A percentile compares a stretch with the other conserved stretches of the same genome.
Conservation (phyloP, 2,329 filamentous ascomycete genomes). For the Zalaria obscura region DNA sequence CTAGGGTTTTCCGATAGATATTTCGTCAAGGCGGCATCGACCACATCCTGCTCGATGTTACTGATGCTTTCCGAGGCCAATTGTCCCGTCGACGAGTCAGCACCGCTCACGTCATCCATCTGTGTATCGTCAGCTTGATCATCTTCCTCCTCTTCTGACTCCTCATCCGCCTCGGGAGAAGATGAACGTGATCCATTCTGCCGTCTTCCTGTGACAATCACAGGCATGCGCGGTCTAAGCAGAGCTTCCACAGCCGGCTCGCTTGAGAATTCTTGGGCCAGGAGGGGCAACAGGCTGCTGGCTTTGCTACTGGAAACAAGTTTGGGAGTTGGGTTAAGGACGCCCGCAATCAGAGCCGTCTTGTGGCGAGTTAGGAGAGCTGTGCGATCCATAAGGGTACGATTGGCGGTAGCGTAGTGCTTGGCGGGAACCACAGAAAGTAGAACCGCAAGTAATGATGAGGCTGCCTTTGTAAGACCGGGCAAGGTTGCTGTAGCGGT, state of each 20-base stretch:
- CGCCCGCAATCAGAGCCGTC: conserved; percentile 64
- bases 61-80: not conserved
- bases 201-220: conserved; percentile 16
- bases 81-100: not conserved
- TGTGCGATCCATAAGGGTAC: conserved; percentile 66
- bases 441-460: conserved; percentile 36
- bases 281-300: conserved; percentile 66
- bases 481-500: conserved; percentile 19
- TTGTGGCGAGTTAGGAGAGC: conserved; percentile 58
- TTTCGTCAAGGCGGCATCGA: not conserved
- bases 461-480: conserved; percentile 42
- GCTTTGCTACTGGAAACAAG: conserved; percentile 34
- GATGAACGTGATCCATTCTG: not conserved
- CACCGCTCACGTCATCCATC: conserved; percentile 1
- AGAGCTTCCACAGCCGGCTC: conserved; percentile 59
- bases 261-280: conserved; percentile 50
- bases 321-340: conserved; percentile 59
- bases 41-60: conserved; percentile 2
- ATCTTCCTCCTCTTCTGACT: conserved; percentile 8
- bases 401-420: conserved; percentile 54
- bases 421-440: conserved; percentile 51
- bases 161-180: conserved; percentile 5
- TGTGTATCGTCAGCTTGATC: conserved; percentile 6
- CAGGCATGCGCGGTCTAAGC: conserved; percentile 36
- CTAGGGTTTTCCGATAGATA: not conserved